phyloP scores from a whole-genome alignment of 2,329 filamentous ascomycete genomes.

The Penicillium olsonii region DNA sequence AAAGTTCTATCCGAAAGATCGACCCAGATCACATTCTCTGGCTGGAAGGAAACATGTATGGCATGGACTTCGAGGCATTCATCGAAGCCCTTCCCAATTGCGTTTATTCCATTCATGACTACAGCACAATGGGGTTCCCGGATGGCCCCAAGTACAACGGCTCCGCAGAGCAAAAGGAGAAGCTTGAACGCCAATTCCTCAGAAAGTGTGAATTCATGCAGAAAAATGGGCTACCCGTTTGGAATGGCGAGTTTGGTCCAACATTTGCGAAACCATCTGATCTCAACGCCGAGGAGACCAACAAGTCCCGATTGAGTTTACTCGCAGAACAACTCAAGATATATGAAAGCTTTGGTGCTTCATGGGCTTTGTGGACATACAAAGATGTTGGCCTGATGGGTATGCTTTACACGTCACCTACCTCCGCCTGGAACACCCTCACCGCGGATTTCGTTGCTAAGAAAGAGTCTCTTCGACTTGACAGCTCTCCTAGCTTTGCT shows the following conservation, averaged over 20 bases:
- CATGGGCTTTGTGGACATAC: conserved; percentile 61
- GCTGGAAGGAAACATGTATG: conserved; percentile 45
- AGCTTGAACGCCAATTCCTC: conserved; percentile 2
- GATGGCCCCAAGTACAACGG: conserved; percentile 35
- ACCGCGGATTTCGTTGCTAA: not conserved
- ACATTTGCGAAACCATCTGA: conserved; percentile 34
- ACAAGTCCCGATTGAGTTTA: not conserved
- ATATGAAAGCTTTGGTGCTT: conserved; percentile 50
- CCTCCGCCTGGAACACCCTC: conserved; percentile 50
- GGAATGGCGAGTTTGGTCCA: conserved; percentile 53
- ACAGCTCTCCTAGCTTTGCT: not conserved
- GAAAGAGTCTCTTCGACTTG: not conserved
- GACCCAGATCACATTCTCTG: conserved; percentile 48
- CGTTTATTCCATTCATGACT: conserved; percentile 50
- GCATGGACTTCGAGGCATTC: conserved; percentile 49
- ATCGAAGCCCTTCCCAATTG: conserved; percentile 44
- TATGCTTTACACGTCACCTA: conserved; percentile 50
- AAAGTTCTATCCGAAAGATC: conserved; percentile 45
- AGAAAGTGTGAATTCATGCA: not conserved
- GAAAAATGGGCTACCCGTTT: conserved; percentile 39
- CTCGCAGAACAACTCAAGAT: conserved; percentile 42
- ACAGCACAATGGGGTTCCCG: conserved; percentile 28
- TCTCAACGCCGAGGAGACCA: not conserved
- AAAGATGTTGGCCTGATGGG: conserved; percentile 58
- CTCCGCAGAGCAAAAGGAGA: conserved; percentile 37